phyloP scores from a whole-genome alignment of 805 yeast species.

The Candida manassasensis region DNA sequence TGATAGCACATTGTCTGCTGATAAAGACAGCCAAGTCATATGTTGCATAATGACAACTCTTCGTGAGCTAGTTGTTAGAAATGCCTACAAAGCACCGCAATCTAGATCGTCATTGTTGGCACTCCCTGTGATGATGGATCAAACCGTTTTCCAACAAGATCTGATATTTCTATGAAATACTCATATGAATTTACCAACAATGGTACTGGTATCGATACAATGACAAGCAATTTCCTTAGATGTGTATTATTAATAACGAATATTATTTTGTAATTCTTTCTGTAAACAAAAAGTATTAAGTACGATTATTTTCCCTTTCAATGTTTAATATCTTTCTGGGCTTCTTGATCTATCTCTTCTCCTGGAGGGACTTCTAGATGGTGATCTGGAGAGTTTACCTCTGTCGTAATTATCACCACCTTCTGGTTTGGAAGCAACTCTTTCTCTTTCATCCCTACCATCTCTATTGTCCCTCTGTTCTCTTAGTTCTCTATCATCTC shows the following conservation, averaged over 20 bases:
- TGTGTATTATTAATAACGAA: conserved; percentile 2
- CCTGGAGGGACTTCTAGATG: conserved; percentile 30
- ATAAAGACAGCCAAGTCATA: conserved; percentile 28
- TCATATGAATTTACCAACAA: too few relatives aligned
- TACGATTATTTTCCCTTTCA: too few relatives aligned
- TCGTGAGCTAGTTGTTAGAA: conserved; percentile 27
- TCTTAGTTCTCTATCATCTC: conserved; percentile 10
- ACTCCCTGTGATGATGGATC: conserved; percentile 8
- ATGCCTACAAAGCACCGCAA: conserved; percentile 16
- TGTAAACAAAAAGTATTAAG: too few relatives aligned
- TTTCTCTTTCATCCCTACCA: background rate
- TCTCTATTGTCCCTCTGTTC: conserved; percentile 1
- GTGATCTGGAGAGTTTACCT: conserved; percentile 11
- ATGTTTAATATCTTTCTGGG: conserved; percentile 26
- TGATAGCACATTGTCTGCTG: conserved; percentile 29
- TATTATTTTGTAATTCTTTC: too few relatives aligned
- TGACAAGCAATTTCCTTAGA: background rate
- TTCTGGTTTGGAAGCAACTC: conserved; percentile 7
- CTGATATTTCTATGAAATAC: background rate
- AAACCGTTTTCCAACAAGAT: background rate
- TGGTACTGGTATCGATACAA: too few relatives aligned
- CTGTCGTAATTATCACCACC: conserved; percentile 7
- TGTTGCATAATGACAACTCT: conserved; percentile 25
- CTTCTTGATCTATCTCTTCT: conserved; percentile 36
- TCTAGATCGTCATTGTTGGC: conserved; percentile 8